Conservation (phyloP, 2,329 filamentous ascomycete species). For the Fusarium tanahbumbuense region DNA sequence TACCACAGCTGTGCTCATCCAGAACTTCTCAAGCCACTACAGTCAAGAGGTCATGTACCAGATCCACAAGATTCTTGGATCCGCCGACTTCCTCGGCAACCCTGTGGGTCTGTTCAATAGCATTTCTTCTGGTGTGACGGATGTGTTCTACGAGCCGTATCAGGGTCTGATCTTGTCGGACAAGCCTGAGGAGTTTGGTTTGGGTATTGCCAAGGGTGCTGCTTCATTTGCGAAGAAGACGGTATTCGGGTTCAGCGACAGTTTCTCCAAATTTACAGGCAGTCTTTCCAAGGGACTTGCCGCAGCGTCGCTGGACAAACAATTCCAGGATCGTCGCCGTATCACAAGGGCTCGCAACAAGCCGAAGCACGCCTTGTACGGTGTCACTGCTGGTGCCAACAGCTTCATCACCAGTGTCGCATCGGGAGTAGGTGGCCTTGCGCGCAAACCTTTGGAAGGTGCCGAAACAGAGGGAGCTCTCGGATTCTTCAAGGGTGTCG, state of each 20-base stretch:
- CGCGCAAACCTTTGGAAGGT: slow-evolving; percentile 92
- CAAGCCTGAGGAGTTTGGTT: slow-evolving; percentile 90
- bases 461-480: slow-evolving; percentile 94
- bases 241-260: slow-evolving; percentile 96
- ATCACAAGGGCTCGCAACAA: slow-evolving; percentile 94
- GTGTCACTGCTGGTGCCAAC: slow-evolving; percentile 94
- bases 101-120: slow-evolving; percentile 98
- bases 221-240: slow-evolving; percentile 99
- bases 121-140: slow-evolving; percentile 94
- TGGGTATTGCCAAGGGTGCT: slow-evolving; percentile 95
- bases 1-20: slow-evolving; percentile 83
- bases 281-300: slow-evolving; percentile 97
- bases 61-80: slow-evolving; percentile 96
- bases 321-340: slow-evolving; percentile 95
- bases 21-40: slow-evolving; percentile 93
- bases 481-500: slow-evolving; percentile 97
- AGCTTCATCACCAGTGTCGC: slow-evolving; percentile 93
- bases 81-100: slow-evolving; percentile 96
- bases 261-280: slow-evolving; percentile 96
- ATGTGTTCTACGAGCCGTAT: slow-evolving; percentile 99
- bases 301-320: slow-evolving; percentile 95
- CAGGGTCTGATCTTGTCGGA: slow-evolving; percentile 97
- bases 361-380: slow-evolving; percentile 96
- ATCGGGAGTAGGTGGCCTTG: slow-evolving; percentile 92
- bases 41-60: slow-evolving; percentile 96